Evolutionary conservation across 163 green algal species (phyloP), one percentile per base, ranked within the genome.

Genomic region (Chlamydomonas reinhardtii): DNA sequence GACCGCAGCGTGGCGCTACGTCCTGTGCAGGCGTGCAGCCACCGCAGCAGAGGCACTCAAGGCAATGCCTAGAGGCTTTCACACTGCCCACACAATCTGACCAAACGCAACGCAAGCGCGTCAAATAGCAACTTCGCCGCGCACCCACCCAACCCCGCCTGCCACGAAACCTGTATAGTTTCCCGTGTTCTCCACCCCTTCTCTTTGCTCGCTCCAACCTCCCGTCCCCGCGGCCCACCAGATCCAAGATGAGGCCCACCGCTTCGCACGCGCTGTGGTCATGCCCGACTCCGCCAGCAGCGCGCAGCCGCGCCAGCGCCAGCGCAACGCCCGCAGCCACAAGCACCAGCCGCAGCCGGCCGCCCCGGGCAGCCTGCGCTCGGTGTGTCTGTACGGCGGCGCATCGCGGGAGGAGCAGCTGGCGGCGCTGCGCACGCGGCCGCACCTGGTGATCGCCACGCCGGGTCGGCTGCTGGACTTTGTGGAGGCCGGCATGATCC

Each of bases 361-460:
- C 15, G n/a, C n/a, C n/a, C n/a, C 20, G 29, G 61, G 61, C 11
- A 35, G 89, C 0, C 62, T 96, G 62, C 78, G 90, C 14, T 88
- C 71, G 0, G 83, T 68, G 0, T 95, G 89, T 76, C 78, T 98
- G 1, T 93, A 91, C 22, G 96, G 96, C 43, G 96, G 96, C 17
- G 87, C 90, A 6, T 88, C 94, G 56, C 93, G 92, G 59, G 84
- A 90, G 27, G 25, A 83, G 69, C 95, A 98, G 89, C 88, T 94
- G 65, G 15, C 29, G 70, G 37, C 73, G 31, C 75, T 95, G 22
- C 12, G 74, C 22, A 85, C 91, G 78, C 48, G 74, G 62, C 94
- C 96, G 0, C 93, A 97, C 64, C 86, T 99, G 17, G 39, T 99
- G 69, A 97, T 99, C 62, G 98, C 96, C 43, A 98, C 96, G 0